Conservation (phyloP, 1,284 basidiomycete genomes). For the Cutaneotrichosporon sp. region DNA sequence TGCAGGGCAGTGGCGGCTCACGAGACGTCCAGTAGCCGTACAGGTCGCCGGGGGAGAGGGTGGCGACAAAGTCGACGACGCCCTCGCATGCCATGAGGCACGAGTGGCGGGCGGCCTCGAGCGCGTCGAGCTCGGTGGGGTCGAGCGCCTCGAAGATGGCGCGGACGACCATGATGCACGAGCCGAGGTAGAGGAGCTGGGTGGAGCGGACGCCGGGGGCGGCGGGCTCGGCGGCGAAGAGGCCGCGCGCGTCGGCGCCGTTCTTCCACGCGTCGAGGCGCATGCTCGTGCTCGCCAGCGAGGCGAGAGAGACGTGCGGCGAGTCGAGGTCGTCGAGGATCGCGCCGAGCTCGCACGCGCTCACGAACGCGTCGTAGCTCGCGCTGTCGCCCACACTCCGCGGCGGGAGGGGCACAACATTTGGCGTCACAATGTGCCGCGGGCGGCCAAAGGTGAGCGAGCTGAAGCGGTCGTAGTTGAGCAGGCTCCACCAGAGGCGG, state of each 20-base stretch:
- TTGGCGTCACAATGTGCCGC: neutral
- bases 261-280: constrained; percentile 8
- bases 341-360: neutral
- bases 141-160: constrained; percentile 7
- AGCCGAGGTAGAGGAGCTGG: constrained; percentile 10
- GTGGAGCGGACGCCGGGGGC: constrained; percentile 1
- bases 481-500: constrained; percentile 6
- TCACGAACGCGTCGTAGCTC: constrained; percentile 11
- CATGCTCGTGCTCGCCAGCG: neutral
- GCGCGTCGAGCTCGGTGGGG: neutral
- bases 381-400: neutral
- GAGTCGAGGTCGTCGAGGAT: constrained; percentile 5
- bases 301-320: constrained; percentile 1
- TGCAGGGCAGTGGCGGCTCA: neutral
- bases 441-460: constrained; percentile 5
- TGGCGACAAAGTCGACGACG: constrained; percentile 3
- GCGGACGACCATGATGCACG: constrained; percentile 5
- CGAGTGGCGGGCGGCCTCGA: constrained; percentile 1
- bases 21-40: constrained; percentile 9
- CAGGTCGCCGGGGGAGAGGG: neutral
- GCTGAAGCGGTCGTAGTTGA: constrained; percentile 7
- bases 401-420: constrained; percentile 2
- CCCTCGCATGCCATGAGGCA: constrained; percentile 11
- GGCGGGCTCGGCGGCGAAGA: neutral
- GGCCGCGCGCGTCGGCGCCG: neutral